These are phyloP conservation scores for Euphorbia peplus DNA, from an alignment of 345 rosid species.

Conservation along the genomic window DNA sequence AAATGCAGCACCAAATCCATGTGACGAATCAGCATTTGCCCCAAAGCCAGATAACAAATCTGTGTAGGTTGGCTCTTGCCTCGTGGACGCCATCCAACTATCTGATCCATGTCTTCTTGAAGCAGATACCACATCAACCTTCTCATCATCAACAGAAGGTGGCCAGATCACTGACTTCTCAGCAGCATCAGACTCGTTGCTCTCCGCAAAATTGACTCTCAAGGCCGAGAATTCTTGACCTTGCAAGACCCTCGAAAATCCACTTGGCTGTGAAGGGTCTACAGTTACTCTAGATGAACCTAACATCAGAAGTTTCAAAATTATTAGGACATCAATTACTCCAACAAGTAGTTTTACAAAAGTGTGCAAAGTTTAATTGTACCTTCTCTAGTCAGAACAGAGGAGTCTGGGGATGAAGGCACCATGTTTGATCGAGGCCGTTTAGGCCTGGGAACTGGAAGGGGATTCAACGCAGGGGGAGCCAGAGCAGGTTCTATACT, in stretches of 20 bases:
- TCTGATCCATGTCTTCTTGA: slow-evolving; percentile 31
- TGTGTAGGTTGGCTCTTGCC: slow-evolving; percentile 33
- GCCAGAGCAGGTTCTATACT: slow-evolving; percentile 43
- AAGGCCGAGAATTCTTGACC: slow-evolving; percentile 48
- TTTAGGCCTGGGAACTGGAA: slow-evolving; percentile 38
- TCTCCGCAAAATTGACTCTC: slow-evolving; percentile 33
- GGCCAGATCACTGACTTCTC: slow-evolving; percentile 31
- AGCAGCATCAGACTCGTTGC: slow-evolving; percentile 30
- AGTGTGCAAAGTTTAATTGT: not conserved
- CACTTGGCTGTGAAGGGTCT: slow-evolving; percentile 36
- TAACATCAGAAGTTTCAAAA: not conserved
- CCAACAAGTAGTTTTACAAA: not conserved
- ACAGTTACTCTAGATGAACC: slow-evolving; percentile 40
- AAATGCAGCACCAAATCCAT: slow-evolving; percentile 15
- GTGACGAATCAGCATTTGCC: slow-evolving; percentile 25
- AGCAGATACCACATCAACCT: slow-evolving; percentile 23
- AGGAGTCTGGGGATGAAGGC: slow-evolving; percentile 35
- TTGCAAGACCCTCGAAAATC: slow-evolving; percentile 48
- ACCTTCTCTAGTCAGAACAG: slow-evolving; percentile 46
- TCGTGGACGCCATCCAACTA: slow-evolving; percentile 18
- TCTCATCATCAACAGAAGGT: slow-evolving; percentile 32
- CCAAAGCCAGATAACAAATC: slow-evolving; percentile 39
- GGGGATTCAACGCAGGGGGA: slow-evolving; percentile 40
- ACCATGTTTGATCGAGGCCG: slow-evolving; percentile 39
- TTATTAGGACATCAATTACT: not conserved